phyloP scores from a whole-genome alignment of 1,139 yeast species.

The Wickerhamiella pararugosa region DNA sequence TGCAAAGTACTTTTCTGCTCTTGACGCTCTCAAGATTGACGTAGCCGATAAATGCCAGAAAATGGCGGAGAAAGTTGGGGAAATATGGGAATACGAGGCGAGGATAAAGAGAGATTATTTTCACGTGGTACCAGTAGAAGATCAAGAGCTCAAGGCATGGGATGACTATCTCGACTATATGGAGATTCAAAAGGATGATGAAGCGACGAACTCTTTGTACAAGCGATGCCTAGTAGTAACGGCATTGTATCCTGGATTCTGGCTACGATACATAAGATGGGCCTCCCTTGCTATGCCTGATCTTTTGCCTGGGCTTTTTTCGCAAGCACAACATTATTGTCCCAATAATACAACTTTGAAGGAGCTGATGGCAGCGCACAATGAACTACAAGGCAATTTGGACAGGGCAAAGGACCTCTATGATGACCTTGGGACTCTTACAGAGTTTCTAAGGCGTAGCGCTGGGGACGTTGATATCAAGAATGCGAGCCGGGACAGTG shows the following conservation, averaged over 20 bases:
- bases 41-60: constrained; percentile 38
- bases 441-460: too few species aligned
- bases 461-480: too few species aligned
- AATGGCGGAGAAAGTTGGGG: constrained; percentile 45
- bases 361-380: too few species aligned
- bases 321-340: too few species aligned
- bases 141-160: constrained; percentile 47
- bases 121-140: constrained; percentile 32
- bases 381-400: too few species aligned
- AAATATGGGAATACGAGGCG: constrained; percentile 51
- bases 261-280: constrained; percentile 48
- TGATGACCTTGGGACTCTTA: too few species aligned
- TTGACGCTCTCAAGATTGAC: constrained; percentile 18
- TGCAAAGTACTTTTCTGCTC: constrained; percentile 34
- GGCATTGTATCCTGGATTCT: constrained; percentile 35
- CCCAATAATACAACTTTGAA: too few species aligned
- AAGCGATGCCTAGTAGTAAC: constrained; percentile 34
- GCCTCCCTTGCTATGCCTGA: not conserved
- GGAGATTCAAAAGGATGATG: constrained; percentile 26
- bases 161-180: constrained; percentile 43
- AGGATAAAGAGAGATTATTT: constrained; percentile 38
- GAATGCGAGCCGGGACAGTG: too few species aligned
- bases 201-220: constrained; percentile 32
- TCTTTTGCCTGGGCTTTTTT: not conserved
- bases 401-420: too few species aligned